These are phyloP conservation scores for Talaromyces nanjingensis DNA, from an alignment of 495 filamentous ascomycete genomes.

Conservation along the genomic window DNA sequence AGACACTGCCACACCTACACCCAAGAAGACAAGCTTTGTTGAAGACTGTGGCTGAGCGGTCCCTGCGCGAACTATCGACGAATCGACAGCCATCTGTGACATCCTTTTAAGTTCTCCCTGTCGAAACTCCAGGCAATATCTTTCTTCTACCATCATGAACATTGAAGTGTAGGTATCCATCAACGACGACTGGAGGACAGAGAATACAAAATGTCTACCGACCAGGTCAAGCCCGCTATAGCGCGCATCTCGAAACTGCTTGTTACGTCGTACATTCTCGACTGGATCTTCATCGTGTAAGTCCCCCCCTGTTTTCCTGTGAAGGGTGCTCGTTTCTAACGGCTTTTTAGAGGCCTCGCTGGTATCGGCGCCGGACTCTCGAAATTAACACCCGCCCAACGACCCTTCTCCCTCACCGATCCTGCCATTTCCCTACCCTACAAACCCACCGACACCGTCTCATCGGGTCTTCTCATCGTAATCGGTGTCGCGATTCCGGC, in stretches of 20 bases:
- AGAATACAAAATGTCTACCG: background rate
- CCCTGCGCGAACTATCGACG: background rate
- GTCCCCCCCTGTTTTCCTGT: slow-evolving; percentile 2
- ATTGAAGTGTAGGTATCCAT: background rate
- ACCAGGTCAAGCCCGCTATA: slow-evolving; percentile 1
- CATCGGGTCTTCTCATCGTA: slow-evolving; percentile 40
- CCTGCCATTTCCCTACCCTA: slow-evolving; percentile 52
- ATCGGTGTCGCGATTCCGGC: slow-evolving; percentile 47
- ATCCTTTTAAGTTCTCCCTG: background rate
- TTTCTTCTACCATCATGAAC: background rate
- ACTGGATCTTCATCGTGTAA: slow-evolving; percentile 49
- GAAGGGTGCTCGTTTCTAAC: background rate
- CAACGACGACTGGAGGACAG: background rate
- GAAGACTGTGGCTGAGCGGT: background rate
- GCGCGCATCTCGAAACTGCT: slow-evolving; percentile 28
- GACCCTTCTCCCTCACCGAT: slow-evolving; percentile 46
- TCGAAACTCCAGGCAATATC: background rate
- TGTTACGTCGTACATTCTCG: slow-evolving; percentile 43
- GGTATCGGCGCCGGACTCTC: slow-evolving; percentile 41
- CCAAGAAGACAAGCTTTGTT: background rate
- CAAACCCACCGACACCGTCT: slow-evolving; percentile 46
- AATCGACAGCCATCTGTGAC: background rate
- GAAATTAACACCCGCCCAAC: slow-evolving; percentile 30
- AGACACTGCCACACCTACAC: background rate
- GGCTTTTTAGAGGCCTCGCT: slow-evolving; percentile 30